Evolutionary conservation across 2,329 filamentous ascomycete genomes (phyloP), one percentile per base, ranked within the genome.

Genomic region (Penicillium sp.): DNA sequence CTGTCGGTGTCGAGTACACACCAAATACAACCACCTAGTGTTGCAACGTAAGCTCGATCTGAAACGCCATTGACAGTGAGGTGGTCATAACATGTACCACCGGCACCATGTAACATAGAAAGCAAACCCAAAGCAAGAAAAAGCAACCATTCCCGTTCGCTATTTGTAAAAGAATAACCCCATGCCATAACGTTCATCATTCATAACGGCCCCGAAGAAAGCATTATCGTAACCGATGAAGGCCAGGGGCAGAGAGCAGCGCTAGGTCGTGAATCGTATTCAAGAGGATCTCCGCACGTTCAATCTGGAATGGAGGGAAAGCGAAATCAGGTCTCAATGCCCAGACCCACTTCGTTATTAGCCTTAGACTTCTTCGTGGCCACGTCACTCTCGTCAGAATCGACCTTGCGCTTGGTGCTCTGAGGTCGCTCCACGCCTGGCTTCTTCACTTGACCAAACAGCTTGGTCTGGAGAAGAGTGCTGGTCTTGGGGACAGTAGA

Each of bases 401-500:
- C 65, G 41, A 58, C 62, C 52, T 69, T 68, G 43, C 69, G 65
- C 58, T 72, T 72, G 20, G 27, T 43, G 42, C 41, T 33, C 36
- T 26, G 47, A 31, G 53, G 40, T 15, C 65, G 62, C 6, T 71
- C 67, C 39, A 69, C 58, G 29, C 70, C 69, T 10, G 70, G 60
- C 61, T 84, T 84, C 52, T 73, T 78, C 18, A 83, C 73, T 23
- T 77, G 71, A 1, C 79, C 80, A 55, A 81, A 83, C 4, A 85
- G 63, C 58, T 80, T 84, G 26, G 74, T 74, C 59, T 85, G 81
- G n/a, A 79, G 67, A 23, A 74, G 48, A 36, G 65, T 68, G 58
- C 64, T 75, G 48, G 56, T 68, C 53, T 63, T 70, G 43, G 63
- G 68, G 52, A 62, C 66, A 43, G 57, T 68, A 4, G 46, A 43